A percentile compares a stretch with the other conserved stretches of the same genome.
These are phyloP conservation scores for Epicoccum sorghinum DNA, from an alignment of 2,329 filamentous ascomycete species.

Conservation along the genomic window DNA sequence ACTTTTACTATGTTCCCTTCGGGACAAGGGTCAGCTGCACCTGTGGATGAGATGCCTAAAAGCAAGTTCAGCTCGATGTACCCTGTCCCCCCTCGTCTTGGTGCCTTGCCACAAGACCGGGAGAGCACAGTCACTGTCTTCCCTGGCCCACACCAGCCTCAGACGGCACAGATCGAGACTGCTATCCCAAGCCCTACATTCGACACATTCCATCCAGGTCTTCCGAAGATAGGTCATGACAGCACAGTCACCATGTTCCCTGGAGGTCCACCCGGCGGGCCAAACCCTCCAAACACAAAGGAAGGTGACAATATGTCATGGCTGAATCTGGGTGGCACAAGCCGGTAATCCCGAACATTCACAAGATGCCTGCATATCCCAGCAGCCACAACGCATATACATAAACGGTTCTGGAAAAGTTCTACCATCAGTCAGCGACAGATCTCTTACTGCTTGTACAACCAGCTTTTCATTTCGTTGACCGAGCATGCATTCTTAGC, in stretches of 20 bases:
- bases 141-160: constrained; percentile 33
- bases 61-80: constrained; percentile 39
- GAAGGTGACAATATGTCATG: constrained; percentile 73
- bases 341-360: constrained; percentile 19
- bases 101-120: constrained; percentile 46
- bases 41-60: constrained; percentile 21
- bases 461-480: constrained; percentile 25
- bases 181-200: constrained; percentile 56
- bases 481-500: constrained; percentile 38
- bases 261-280: constrained; percentile 48
- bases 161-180: constrained; percentile 15
- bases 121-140: constrained; percentile 56
- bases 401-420: constrained; percentile 25
- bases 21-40: constrained; percentile 24
- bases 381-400: constrained; percentile 18
- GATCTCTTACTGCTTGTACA: constrained; percentile 28
- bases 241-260: constrained; percentile 54
- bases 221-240: constrained; percentile 61
- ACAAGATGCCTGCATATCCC: constrained; percentile 5
- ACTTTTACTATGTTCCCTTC: constrained; percentile 43
- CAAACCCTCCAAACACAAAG: constrained; percentile 20
- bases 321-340: constrained; percentile 69
- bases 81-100: constrained; percentile 35
- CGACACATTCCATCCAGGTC: constrained; percentile 51
- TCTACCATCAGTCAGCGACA: constrained; percentile 26